phyloP scores from a whole-genome alignment of 169 alveolate genomes.

The Hammondia hammondi region DNA sequence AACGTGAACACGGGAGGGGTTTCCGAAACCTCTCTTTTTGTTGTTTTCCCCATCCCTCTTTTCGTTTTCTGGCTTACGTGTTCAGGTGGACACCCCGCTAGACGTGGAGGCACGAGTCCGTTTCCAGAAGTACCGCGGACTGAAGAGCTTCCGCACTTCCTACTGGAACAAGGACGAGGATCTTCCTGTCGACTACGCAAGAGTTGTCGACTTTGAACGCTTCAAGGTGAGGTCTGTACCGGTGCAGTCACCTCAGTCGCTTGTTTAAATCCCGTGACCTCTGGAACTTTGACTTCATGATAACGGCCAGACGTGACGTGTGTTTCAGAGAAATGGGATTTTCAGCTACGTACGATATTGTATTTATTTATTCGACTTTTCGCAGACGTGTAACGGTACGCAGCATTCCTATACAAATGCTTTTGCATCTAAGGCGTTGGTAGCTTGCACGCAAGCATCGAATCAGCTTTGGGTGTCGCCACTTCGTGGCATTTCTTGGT shows the following conservation, averaged over 20 bases:
- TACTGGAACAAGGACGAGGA: slow-evolving; percentile 78
- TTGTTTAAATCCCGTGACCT: not conserved
- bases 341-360: not conserved
- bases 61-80: not conserved
- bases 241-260: not conserved
- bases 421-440: not conserved
- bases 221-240: slow-evolving; percentile 38
- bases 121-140: slow-evolving; percentile 80
- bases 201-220: slow-evolving; percentile 73
- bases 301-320: not conserved
- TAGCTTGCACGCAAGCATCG: not conserved
- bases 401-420: not conserved
- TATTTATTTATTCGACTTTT: too few relatives aligned
- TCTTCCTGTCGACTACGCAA: slow-evolving; percentile 76
- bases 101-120: slow-evolving; percentile 69
- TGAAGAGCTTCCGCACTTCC: slow-evolving; percentile 78
- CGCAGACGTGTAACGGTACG: too few relatives aligned
- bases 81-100: slow-evolving; percentile 71
- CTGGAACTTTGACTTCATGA: not conserved
- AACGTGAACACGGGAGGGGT: not conserved
- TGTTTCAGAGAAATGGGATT: not conserved
- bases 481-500: too few relatives aligned
- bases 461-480: too few relatives aligned
- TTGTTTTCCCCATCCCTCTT: not conserved
- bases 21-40: not conserved